Base-by-base conservation (phyloP, 129 eudicot species). In the Tanacetum coccineum region DNA sequence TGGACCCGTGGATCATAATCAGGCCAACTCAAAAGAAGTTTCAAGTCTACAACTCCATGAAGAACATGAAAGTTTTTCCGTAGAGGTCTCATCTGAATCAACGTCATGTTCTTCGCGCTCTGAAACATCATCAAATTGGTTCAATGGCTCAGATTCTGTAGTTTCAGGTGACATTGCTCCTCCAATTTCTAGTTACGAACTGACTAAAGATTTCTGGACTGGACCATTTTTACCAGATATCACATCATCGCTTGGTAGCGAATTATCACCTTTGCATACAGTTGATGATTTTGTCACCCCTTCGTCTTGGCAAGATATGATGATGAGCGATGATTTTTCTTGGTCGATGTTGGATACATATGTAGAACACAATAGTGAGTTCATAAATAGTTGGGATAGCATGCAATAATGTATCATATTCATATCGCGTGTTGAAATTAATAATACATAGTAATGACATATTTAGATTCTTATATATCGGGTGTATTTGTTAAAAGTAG, bases 141-240 rank as follows among this genome's bases (percentile, higher is more conserved):
- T 48, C 9, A 61, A 19, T 30, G 60, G 76, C 52, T 61, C 39
- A 2, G 69, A 60, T 9, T 71, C 12, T 32, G 30, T 3, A 1
- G 62, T 14, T 72, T 17, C 53, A 25, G 62, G 58, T 14, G 49
- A 70, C 46, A 40, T 13, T 15, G 2, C 13, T 51, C 39, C 45
- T 1, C 25, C 26, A 51, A 13, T 25, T 13, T 26, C 47, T 6
- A 18, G 10, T 13, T 26, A 66, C 28, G 30, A 49, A 3, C 28
- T 52, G 6, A 14, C 55, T 8, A 40, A 15, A 11, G 69, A 62
- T 62, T 61, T 72, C 12, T 72, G 70, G 76, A 36, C 2, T 1
- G 76, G 50, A 19, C 62, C 69, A 4, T 71, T 71, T 50, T 72
- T 72, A 20, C 40, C 36, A n/a, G n/a, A n/a, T n/a, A n/a, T n/a